phyloP scores from a whole-genome alignment of 495 filamentous ascomycete species.

The Hyaloscypha hepaticicola region DNA sequence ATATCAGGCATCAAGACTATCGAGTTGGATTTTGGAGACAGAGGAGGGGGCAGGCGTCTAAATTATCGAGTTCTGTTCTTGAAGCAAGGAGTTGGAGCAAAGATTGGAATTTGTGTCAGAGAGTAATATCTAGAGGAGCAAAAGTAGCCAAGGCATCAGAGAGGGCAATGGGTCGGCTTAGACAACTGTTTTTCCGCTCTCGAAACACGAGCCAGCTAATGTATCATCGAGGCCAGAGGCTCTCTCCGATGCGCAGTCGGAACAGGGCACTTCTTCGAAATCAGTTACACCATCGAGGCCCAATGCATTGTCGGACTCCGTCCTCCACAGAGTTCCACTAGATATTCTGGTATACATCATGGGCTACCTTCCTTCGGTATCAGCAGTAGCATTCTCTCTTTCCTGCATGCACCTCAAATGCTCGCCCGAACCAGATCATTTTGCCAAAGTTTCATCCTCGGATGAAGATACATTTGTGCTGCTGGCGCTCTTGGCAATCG shows the following conservation, averaged over 20 bases:
- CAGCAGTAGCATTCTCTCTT: slow-evolving; percentile 14
- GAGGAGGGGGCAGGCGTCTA: too few relatives aligned
- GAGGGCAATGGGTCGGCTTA: slow-evolving; percentile 11
- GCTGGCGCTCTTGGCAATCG: slow-evolving; percentile 10
- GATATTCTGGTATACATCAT: slow-evolving; percentile 12
- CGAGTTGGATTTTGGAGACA: too few relatives aligned
- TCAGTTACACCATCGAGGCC: slow-evolving; percentile 3
- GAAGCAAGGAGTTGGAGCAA: too few relatives aligned
- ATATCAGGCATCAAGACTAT: too few relatives aligned
- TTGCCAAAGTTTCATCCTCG: not conserved
- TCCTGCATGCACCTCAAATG: slow-evolving; percentile 14
- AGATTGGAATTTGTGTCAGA: too few relatives aligned
- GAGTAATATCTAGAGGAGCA: too few relatives aligned
- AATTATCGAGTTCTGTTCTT: too few relatives aligned
- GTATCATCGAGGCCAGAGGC: too few relatives aligned
- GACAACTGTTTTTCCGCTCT: slow-evolving; percentile 7
- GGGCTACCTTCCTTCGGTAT: slow-evolving; percentile 10
- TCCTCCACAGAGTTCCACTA: not conserved
- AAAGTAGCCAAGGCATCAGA: too few relatives aligned
- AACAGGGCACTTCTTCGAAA: too few relatives aligned
- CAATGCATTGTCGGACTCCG: slow-evolving; percentile 2
- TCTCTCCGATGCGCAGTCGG: too few relatives aligned
- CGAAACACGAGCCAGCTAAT: too few relatives aligned
- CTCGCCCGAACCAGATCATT: not conserved
- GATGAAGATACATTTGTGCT: slow-evolving; percentile 5